Conservation (phyloP, 257 asterid species). For the Craterostigma plantagineum region DNA sequence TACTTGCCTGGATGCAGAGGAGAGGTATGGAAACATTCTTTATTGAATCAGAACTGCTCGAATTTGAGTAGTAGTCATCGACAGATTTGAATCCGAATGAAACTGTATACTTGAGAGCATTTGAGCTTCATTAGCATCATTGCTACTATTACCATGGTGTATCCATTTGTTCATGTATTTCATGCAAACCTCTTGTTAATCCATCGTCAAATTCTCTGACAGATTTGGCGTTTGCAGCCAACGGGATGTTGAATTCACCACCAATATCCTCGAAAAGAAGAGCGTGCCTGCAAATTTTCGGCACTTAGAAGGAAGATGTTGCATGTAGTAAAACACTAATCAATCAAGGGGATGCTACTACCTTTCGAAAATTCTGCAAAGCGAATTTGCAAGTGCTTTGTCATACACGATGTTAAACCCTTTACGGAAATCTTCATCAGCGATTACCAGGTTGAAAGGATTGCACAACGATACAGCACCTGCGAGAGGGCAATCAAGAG, state of each 20-base stretch:
- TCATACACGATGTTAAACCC: constrained; percentile 86
- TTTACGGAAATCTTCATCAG: constrained; percentile 91
- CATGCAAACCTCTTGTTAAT: constrained; percentile 61
- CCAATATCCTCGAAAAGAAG: constrained; percentile 77
- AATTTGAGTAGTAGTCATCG: constrained; percentile 85
- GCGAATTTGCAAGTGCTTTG: constrained; percentile 72
- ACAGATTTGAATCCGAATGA: constrained; percentile 95
- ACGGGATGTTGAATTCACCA: constrained; percentile 68
- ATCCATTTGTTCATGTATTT: constrained; percentile 11
- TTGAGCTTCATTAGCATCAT: constrained; percentile 6
- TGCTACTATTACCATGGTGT: neutral
- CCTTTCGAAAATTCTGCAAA: constrained; percentile 69
- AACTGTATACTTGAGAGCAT: constrained; percentile 24
- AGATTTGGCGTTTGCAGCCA: constrained; percentile 61
- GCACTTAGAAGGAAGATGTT: no score
- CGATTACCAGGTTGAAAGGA: constrained; percentile 78
- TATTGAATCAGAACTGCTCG: constrained; percentile 85
- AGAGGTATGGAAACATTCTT: constrained; percentile 54
- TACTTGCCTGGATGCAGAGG: constrained; percentile 86
- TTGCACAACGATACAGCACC: constrained; percentile 94
- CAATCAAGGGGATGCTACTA: constrained; percentile 12
- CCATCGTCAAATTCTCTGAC: constrained; percentile 91
- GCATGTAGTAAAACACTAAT: constrained; percentile 3
- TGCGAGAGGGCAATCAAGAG: constrained; percentile 65
- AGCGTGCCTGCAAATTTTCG: constrained; percentile 46